These are phyloP conservation scores for Yamadazyma sp. DNA, from an alignment of 805 yeast genomes.

Conservation along the genomic window DNA sequence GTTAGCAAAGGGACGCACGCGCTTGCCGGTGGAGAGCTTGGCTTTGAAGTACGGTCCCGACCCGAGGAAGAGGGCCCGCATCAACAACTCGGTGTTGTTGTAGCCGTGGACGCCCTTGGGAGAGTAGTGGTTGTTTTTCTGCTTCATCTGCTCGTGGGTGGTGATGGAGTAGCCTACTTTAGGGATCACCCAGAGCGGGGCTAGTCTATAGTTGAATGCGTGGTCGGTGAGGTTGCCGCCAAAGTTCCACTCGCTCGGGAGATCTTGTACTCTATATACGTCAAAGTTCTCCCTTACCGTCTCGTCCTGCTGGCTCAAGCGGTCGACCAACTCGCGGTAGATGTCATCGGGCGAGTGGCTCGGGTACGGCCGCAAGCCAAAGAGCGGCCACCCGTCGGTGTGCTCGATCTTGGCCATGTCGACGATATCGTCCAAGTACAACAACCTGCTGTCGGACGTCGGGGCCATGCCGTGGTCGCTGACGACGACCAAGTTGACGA, in stretches of 20 bases:
- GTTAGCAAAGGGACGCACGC: slow-evolving; percentile 66
- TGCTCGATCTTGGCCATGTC: slow-evolving; percentile 55
- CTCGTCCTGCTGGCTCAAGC: slow-evolving; percentile 18
- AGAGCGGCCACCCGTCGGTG: slow-evolving; percentile 84
- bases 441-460: slow-evolving; percentile 64
- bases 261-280: slow-evolving; percentile 54
- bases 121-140: slow-evolving; percentile 47
- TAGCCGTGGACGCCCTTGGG: slow-evolving; percentile 87
- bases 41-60: slow-evolving; percentile 73
- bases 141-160: slow-evolving; percentile 56
- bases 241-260: slow-evolving; percentile 55
- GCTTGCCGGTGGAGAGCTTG: slow-evolving; percentile 28
- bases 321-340: slow-evolving; percentile 38
- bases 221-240: slow-evolving; percentile 40
- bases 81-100: slow-evolving; percentile 69
- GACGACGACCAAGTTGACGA: slow-evolving; percentile 74
- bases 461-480: slow-evolving; percentile 97
- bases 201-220: slow-evolving; percentile 59
- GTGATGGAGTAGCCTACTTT: slow-evolving; percentile 76
- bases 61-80: slow-evolving; percentile 82
- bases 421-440: slow-evolving; percentile 72
- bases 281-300: slow-evolving; percentile 32
- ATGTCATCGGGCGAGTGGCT: slow-evolving; percentile 44
- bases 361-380: slow-evolving; percentile 63
- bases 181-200: slow-evolving; percentile 86